These are phyloP conservation scores for Halenospora varia DNA, from an alignment of 495 filamentous ascomycete genomes.

Conservation along the genomic window DNA sequence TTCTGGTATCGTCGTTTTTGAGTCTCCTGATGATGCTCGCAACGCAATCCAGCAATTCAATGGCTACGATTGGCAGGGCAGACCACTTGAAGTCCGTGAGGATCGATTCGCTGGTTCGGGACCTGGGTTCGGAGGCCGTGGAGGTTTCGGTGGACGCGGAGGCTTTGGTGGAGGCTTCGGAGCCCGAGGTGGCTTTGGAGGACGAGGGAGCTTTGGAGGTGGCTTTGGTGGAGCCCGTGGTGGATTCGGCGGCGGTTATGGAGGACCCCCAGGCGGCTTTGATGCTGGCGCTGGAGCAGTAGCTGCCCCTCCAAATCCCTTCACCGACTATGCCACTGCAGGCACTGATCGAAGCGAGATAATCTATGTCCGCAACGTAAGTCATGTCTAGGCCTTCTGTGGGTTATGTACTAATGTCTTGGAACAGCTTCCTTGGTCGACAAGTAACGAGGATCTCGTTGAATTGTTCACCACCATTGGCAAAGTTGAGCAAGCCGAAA, in stretches of 20 bases:
- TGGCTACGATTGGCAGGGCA: slow-evolving; percentile 97
- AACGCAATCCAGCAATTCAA: slow-evolving; percentile 97
- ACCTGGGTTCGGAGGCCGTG: slow-evolving; percentile 39
- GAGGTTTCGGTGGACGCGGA: slow-evolving; percentile 46
- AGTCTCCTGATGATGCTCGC: slow-evolving; percentile 87
- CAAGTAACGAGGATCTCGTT: slow-evolving; percentile 93
- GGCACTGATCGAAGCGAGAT: slow-evolving; percentile 77
- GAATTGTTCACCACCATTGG: slow-evolving; percentile 97
- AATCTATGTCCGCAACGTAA: slow-evolving; percentile 97
- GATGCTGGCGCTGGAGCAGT: slow-evolving; percentile 30
- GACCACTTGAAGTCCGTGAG: slow-evolving; percentile 88
- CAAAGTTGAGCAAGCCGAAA: slow-evolving; percentile 95
- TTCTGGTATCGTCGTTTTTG: slow-evolving; percentile 95
- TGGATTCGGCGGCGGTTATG: slow-evolving; percentile 39
- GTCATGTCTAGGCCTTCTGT: slow-evolving; percentile 29
- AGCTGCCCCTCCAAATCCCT: slow-evolving; percentile 78
- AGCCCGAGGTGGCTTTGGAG: slow-evolving; percentile 39
- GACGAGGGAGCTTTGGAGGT: slow-evolving; percentile 52
- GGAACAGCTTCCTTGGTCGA: slow-evolving; percentile 89
- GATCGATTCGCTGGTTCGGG: slow-evolving; percentile 82
- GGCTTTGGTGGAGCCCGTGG: slow-evolving; percentile 45
- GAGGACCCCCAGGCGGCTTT: slow-evolving; percentile 39
- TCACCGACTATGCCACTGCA: slow-evolving; percentile 89
- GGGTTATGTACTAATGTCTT: slow-evolving; percentile 12
- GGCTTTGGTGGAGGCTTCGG: slow-evolving; percentile 44